Percentiles rank a stretch among this genome's conserved stretches.
phyloP scores from a whole-genome alignment of 306 rosid genomes.

The Castanospermum australe region DNA sequence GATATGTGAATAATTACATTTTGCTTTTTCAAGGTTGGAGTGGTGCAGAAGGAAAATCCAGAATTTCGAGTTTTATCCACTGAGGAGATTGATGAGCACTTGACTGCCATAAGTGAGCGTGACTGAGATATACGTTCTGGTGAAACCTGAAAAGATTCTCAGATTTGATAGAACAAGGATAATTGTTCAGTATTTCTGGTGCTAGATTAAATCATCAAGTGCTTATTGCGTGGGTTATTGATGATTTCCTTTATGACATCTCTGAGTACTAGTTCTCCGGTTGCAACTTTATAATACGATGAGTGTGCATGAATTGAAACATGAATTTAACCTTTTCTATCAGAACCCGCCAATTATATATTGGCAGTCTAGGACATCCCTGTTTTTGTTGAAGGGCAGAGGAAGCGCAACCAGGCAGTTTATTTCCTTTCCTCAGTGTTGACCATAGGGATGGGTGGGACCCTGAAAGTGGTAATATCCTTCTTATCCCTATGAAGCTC shows the following conservation, averaged over 20 bases:
- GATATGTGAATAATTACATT: neutral
- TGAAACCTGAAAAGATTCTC: neutral
- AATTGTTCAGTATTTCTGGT: neutral
- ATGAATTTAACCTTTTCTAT: too few species aligned
- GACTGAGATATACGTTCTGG: constrained; percentile 36
- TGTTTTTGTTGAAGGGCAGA: too few species aligned
- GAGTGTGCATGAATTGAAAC: too few species aligned
- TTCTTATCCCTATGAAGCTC: too few species aligned
- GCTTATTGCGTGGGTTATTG: neutral
- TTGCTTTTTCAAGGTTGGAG: constrained; percentile 54
- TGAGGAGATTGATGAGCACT: constrained; percentile 72
- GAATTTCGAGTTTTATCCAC: constrained; percentile 61
- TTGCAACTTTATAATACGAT: too few species aligned
- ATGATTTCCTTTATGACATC: neutral
- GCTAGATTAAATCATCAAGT: neutral
- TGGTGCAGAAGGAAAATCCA: constrained; percentile 53
- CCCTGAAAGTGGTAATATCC: too few species aligned
- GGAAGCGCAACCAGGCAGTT: too few species aligned
- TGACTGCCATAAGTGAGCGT: constrained; percentile 78
- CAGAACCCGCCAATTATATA: too few species aligned
- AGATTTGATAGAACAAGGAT: neutral
- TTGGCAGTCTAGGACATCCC: too few species aligned
- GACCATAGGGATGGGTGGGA: too few species aligned
- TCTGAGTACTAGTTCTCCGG: neutral
- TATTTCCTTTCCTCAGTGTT: too few species aligned